Evolutionary conservation across 192 early-diverging fungal species (phyloP), one percentile per base, ranked within the genome.

Genomic region (Backusella psychrophila): DNA sequence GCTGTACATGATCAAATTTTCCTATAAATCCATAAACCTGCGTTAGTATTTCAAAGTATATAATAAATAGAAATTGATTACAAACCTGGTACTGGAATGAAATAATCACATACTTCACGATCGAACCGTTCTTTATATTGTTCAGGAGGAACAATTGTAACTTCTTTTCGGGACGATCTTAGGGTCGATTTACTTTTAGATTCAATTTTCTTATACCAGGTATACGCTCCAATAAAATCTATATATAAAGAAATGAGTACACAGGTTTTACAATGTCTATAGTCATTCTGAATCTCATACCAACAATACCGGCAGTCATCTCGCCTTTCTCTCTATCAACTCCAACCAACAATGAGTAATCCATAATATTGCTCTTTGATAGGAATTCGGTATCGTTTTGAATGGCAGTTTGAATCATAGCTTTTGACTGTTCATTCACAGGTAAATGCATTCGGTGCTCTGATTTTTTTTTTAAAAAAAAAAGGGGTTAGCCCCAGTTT

Each of bases 161-260:
- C 96, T 63, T 95, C 93, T 73, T 92, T 94, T 36, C 91, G 89
- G 0, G 56, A 29, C 3, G 93, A 92, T 63, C 56, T 63, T 8
- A 93, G 73, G 1, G 91, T 89, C 0, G 87, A 86, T 79, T 94
- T 94, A 41, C 89, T 88, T 59, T 81, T 87, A 53, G 84, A 89
- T 83, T 99, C 97, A 15, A 99, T 88, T 77, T 94, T 92, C 85
- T 99, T 99, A 84, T 97, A 96, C 95, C 96, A 99, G 0, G 96
- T 99, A 74, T 94, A 99, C 1, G 96, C 94, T 23, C 96, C 91
- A 83, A 98, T 97, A 84, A 95, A 99, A 80, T 99, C 97, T 89
- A 75, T 19, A 26, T 4, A 23, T 21, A 23, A 0, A 70, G 29
- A 38, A 6, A 17, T 49, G 17, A n/a, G 19, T 44, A n/a, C 29